Base-by-base conservation (phyloP, 2,329 filamentous ascomycete genomes). In the Fonsecaea erecta region DNA sequence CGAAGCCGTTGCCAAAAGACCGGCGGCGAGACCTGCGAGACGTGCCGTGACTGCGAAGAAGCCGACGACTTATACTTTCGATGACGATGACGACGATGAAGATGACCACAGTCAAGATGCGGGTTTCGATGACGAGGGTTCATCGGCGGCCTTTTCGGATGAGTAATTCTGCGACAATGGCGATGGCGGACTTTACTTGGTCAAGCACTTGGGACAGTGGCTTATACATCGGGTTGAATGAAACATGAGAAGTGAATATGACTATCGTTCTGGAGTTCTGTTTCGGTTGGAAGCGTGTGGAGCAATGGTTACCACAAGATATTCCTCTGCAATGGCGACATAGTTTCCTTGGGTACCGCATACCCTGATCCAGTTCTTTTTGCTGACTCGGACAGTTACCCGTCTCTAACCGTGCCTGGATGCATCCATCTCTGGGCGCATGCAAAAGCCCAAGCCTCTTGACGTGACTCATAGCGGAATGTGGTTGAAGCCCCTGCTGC, bases 41-140 rank as follows among this genome's bases (percentile, higher is more conserved):
- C 78, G 80, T 57, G 77, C 78, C n/a, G 78, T 78, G 18, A 68
- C 77, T 4, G 73, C 74, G 4, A 72, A 74, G 55, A 80, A 79
- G 71, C 79, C 80, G 66, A 68, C 72, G 16, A 75, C 72, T 4
- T 81, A 81, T 63, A 74, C 77, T 52, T 75, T 81, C 52, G 66
- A 67, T n/a, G 61, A 68, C 26, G 66, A 64, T 40, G 66, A 68
- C 16, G 65, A 64, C n/a, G 66, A 68, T 8, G 66, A 63, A 7
- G 60, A 58, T 16, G 62, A 52, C 9, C 7, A 4, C 28, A 30
- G 28, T 30, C 28, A 34, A 11, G 62, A 64, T 37, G 54, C 26
- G 7, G 61, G 60, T 6, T 55, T 64, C 52, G 35, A 64, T 3
- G 63, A 68, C 28, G 66, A 68, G 16, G 63, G 40, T 46, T 67